Evolutionary conservation across 2,329 filamentous ascomycete genomes (phyloP).

Genomic region (Nakataea oryzae): DNA sequence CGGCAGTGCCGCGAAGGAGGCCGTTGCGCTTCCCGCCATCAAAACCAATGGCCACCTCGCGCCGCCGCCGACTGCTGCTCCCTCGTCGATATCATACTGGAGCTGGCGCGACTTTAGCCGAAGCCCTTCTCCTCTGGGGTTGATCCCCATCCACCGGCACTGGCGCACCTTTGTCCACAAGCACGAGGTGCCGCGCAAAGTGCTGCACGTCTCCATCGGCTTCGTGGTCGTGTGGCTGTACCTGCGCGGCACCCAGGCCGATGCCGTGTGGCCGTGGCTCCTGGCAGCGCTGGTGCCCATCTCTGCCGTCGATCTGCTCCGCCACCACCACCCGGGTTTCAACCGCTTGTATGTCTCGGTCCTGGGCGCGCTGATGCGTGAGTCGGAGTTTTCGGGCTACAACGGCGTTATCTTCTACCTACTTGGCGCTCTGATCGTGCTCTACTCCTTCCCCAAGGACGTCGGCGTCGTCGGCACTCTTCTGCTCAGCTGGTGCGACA

Average conservation of each 20-base stretch:
- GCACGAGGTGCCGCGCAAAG: slow-evolving; percentile 91
- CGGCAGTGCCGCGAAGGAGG: slow-evolving; percentile 15
- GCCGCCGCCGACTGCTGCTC: slow-evolving; percentile 45
- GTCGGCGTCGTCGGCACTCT: slow-evolving; percentile 82
- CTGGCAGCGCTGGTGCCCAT: slow-evolving; percentile 77
- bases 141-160: slow-evolving; percentile 90
- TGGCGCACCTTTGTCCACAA: slow-evolving; percentile 91
- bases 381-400: slow-evolving; percentile 87
- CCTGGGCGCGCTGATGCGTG: slow-evolving; percentile 88
- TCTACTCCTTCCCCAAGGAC: slow-evolving; percentile 87
- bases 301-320: slow-evolving; percentile 67
- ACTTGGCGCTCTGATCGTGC: slow-evolving; percentile 76
- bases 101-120: slow-evolving; percentile 83
- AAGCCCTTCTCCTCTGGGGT: slow-evolving; percentile 81
- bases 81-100: slow-evolving; percentile 25
- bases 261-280: slow-evolving; percentile 72
- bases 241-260: slow-evolving; percentile 63
- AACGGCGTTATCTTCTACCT: slow-evolving; percentile 98
- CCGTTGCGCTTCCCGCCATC: background rate
- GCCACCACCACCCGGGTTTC: slow-evolving; percentile 70
- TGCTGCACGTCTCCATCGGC: slow-evolving; percentile 90
- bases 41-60: slow-evolving; percentile 56
- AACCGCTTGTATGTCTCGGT: slow-evolving; percentile 80
- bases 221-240: slow-evolving; percentile 89
- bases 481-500: slow-evolving; percentile 95